Percentiles rank a stretch among this genome's conserved stretches.
Conservation (phyloP, 2,329 filamentous ascomycete species). For the Pyrenochaeta sp. region DNA sequence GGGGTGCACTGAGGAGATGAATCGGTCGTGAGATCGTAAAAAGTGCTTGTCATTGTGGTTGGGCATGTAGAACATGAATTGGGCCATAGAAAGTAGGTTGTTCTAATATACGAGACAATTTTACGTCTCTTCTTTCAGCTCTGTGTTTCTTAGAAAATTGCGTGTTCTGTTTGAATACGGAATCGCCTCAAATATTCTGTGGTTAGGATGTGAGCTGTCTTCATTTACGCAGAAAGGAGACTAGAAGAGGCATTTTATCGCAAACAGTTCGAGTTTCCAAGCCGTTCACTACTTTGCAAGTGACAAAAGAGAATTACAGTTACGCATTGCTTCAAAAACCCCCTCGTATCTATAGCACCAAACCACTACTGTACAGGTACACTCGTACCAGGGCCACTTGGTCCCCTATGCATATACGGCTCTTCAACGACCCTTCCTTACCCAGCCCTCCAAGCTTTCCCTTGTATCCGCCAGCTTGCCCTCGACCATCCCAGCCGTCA, state of each 20-base stretch:
- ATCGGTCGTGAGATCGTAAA: background rate
- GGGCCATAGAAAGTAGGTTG: background rate
- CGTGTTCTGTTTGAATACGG: background rate
- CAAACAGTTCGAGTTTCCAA: background rate
- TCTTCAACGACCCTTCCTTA: conserved; percentile 83
- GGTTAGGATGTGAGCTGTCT: too few species aligned
- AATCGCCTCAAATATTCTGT: too few species aligned
- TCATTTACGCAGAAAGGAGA: too few species aligned
- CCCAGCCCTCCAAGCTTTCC: conserved; percentile 84
- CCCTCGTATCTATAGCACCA: background rate
- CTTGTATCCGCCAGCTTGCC: conserved; percentile 80
- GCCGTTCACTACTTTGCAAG: background rate
- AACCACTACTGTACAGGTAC: conserved; percentile 26
- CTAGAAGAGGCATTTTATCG: too few species aligned
- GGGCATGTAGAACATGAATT: background rate
- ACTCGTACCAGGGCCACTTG: conserved; percentile 4
- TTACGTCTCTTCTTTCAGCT: background rate
- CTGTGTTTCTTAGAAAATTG: background rate
- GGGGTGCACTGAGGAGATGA: conserved; percentile 5
- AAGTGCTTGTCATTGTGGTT: background rate
- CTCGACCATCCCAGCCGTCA: conserved; percentile 77
- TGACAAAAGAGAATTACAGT: background rate
- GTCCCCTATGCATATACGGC: background rate
- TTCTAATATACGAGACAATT: background rate
- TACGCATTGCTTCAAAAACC: background rate